phyloP scores from a whole-genome alignment of 2,329 filamentous ascomycete species.

The Cordyceps cicadae region DNA sequence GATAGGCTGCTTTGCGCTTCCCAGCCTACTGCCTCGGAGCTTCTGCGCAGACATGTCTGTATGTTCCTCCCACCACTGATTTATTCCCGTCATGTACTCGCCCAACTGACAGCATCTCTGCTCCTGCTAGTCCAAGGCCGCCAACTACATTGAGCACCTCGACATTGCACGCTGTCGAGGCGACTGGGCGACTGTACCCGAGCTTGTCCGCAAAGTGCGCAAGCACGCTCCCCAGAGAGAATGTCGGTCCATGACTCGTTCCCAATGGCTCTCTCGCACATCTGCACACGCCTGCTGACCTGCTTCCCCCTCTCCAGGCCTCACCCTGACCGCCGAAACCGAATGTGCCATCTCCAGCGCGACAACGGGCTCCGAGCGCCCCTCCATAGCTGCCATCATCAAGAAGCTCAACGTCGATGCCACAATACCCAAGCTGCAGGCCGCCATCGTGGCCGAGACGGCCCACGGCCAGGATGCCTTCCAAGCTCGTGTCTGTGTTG shows the following conservation, averaged over 20 bases:
- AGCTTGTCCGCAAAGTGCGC: conserved; percentile 84
- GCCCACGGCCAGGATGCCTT: conserved; percentile 51
- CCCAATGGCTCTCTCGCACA: conserved; percentile 4
- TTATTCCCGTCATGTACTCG: not conserved
- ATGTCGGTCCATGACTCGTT: conserved; percentile 50
- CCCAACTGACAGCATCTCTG: not conserved
- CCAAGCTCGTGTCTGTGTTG: conserved; percentile 75
- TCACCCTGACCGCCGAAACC: conserved; percentile 60
- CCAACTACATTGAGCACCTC: conserved; percentile 71
- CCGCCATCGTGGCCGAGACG: conserved; percentile 51
- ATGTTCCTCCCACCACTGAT: not conserved
- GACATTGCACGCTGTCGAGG: conserved; percentile 83
- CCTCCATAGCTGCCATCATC: conserved; percentile 34
- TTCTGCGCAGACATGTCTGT: conserved; percentile 9
- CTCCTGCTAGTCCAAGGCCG: conserved; percentile 56
- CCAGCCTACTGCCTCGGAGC: conserved; percentile 1
- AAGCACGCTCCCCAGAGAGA: conserved; percentile 83
- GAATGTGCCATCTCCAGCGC: conserved; percentile 57
- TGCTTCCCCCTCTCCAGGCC: conserved; percentile 38
- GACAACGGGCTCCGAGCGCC: conserved; percentile 30
- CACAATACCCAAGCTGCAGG: conserved; percentile 42
- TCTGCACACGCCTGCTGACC: not conserved
- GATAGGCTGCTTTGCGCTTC: not conserved
- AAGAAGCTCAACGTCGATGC: conserved; percentile 37
- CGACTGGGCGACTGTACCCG: conserved; percentile 77